Percentiles rank a stretch among this genome's conserved stretches.
Conservation (phyloP, 371 early-diverging fungal species). For the Syncephalis fuscata region DNA sequence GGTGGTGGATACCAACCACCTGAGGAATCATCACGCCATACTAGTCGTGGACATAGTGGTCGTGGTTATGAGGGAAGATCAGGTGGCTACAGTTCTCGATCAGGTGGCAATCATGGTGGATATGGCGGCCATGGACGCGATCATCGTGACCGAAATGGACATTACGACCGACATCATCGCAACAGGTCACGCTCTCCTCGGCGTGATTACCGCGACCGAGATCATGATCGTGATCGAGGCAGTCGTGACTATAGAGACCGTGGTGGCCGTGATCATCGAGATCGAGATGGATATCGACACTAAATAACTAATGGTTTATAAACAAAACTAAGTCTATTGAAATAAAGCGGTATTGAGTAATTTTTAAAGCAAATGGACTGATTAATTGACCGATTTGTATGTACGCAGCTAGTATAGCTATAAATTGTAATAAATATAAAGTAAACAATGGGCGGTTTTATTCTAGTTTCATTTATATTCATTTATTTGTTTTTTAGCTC, state of each 20-base stretch:
- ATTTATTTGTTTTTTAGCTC: too few relatives aligned
- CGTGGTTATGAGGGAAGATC: constrained; percentile 3
- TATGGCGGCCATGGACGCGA: constrained; percentile 5
- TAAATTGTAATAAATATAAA: too few relatives aligned
- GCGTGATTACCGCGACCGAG: background rate
- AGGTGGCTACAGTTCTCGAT: constrained; percentile 4
- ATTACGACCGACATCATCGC: background rate
- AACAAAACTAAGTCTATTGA: too few relatives aligned
- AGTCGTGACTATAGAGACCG: constrained; percentile 2
- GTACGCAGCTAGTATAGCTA: too few relatives aligned
- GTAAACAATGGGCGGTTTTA: too few relatives aligned
- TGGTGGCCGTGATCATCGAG: background rate
- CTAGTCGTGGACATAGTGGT: background rate
- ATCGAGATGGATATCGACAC: background rate
- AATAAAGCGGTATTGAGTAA: too few relatives aligned
- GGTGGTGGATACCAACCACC: constrained; percentile 10
- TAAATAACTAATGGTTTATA: too few relatives aligned
- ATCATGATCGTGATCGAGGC: constrained; percentile 1
- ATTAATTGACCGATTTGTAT: too few relatives aligned
- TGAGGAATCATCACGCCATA: constrained; percentile 6
- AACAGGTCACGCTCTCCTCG: background rate
- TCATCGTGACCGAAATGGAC: background rate
- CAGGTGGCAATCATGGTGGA: constrained; percentile 1
- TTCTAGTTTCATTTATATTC: too few relatives aligned
- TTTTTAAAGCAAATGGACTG: too few relatives aligned